phyloP scores from a whole-genome alignment of 23 red algal genomes.

The Gracilaria caudata region DNA sequence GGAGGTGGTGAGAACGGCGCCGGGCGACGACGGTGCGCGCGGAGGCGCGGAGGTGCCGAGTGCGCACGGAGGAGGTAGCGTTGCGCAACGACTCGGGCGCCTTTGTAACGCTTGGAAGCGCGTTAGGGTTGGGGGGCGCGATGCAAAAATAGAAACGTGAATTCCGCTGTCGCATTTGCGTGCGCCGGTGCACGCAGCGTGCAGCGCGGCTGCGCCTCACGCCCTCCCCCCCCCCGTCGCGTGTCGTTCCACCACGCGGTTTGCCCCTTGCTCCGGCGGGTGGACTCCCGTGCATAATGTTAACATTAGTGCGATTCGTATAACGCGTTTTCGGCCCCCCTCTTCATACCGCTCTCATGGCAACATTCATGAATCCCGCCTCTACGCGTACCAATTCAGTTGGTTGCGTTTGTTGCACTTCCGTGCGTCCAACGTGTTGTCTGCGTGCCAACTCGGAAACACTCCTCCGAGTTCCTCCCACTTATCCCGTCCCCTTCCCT shows the following conservation, averaged over 20 bases:
- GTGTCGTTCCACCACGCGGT: not conserved
- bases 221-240: not conserved
- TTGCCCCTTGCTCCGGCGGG: not conserved
- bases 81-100: too few species aligned
- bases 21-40: not conserved
- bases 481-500: not conserved
- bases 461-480: not conserved
- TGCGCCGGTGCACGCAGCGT: not conserved
- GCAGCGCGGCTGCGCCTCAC: not conserved
- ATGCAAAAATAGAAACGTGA: slow-evolving; percentile 1
- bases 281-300: not conserved
- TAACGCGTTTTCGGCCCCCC: not conserved
- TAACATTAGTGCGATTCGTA: too few species aligned
- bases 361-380: not conserved
- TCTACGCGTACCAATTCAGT: not conserved
- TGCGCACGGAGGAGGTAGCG: too few species aligned
- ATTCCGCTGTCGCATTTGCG: not conserved
- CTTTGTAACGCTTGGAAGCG: too few species aligned
- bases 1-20: too few species aligned
- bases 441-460: not conserved
- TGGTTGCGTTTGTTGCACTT: not conserved
- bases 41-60: too few species aligned
- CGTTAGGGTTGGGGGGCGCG: not conserved
- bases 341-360: not conserved
- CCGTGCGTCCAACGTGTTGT: not conserved